Evolutionary conservation across 1,139 yeast genomes (phyloP).

Genomic region (Pneumocystis jirovecii): DNA sequence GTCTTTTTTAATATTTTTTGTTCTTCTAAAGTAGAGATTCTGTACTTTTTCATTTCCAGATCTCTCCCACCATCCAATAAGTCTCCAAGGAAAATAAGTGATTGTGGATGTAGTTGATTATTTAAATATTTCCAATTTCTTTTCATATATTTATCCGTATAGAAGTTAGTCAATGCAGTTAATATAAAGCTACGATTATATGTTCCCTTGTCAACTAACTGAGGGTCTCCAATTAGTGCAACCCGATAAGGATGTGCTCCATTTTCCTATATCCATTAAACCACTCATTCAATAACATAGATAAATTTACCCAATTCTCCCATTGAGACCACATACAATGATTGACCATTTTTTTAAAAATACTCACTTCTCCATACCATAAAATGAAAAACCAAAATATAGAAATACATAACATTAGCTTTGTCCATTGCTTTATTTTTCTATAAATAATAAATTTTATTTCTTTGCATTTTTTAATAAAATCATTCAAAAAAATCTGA

Average conservation of each 20-base stretch:
- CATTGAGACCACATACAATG: conserved; percentile 50
- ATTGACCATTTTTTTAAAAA: conserved; percentile 35
- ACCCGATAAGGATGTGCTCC: conserved; percentile 38
- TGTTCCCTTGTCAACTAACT: conserved; percentile 65
- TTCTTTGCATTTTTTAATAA: background rate
- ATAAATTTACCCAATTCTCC: conserved; percentile 36
- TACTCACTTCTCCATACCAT: conserved; percentile 41
- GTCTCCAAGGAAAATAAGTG: conserved; percentile 73
- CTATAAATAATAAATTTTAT: background rate
- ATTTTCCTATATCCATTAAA: background rate
- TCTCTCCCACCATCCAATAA: conserved; percentile 90
- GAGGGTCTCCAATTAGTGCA: conserved; percentile 81
- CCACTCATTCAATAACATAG: background rate
- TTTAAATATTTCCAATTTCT: conserved; percentile 59
- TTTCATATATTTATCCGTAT: conserved; percentile 63
- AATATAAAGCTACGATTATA: conserved; percentile 28
- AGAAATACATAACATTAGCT: background rate
- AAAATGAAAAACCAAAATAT: background rate
- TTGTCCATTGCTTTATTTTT: background rate
- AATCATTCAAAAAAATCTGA: background rate
- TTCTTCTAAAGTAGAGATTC: background rate
- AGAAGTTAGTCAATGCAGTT: conserved; percentile 23
- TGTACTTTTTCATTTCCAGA: conserved; percentile 1
- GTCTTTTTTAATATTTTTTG: conserved; percentile 41
- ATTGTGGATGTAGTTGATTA: conserved; percentile 50